Conservation (phyloP, 257 asterid genomes). For the Prunella vulgaris region DNA sequence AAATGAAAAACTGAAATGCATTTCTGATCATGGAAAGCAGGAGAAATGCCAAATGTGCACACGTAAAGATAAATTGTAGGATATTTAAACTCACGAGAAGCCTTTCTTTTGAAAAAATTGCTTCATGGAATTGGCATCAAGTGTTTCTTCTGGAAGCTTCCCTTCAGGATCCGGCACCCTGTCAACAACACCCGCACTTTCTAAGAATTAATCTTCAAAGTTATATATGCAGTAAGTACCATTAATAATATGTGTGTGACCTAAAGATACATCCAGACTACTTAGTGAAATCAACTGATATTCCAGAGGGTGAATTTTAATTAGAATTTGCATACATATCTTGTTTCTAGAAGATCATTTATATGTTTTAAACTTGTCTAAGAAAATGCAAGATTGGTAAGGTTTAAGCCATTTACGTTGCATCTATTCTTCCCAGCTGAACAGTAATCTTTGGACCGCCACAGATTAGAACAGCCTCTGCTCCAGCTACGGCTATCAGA, state of each 20-base stretch:
- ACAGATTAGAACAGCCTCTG: slow-evolving; percentile 80
- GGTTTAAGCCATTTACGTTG: slow-evolving; percentile 43
- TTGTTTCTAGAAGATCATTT: too few relatives aligned
- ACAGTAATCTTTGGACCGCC: slow-evolving; percentile 82
- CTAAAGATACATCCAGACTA: too few relatives aligned
- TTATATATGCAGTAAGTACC: too few relatives aligned
- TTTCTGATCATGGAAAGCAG: not conserved
- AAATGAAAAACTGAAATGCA: not conserved
- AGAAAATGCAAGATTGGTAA: slow-evolving; percentile 5
- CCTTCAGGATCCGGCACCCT: slow-evolving; percentile 92
- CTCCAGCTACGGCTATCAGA: slow-evolving; percentile 87
- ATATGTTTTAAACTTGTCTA: not conserved
- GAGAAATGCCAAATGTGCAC: not conserved
- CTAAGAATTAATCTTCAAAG: not conserved
- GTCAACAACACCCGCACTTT: slow-evolving; percentile 12
- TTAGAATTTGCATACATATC: too few relatives aligned
- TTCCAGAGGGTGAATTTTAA: too few relatives aligned
- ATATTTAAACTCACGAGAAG: slow-evolving; percentile 67
- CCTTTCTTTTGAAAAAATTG: slow-evolving; percentile 65
- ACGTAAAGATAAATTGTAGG: not conserved
- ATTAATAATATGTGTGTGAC: too few relatives aligned
- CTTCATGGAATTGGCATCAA: slow-evolving; percentile 60
- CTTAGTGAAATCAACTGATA: too few relatives aligned
- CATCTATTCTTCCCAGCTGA: slow-evolving; percentile 73
- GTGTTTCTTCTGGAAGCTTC: slow-evolving; percentile 83